Percentiles rank a stretch among this genome's conserved stretches.
phyloP scores from a whole-genome alignment of 345 rosid species.

The Luvunga scandens region DNA sequence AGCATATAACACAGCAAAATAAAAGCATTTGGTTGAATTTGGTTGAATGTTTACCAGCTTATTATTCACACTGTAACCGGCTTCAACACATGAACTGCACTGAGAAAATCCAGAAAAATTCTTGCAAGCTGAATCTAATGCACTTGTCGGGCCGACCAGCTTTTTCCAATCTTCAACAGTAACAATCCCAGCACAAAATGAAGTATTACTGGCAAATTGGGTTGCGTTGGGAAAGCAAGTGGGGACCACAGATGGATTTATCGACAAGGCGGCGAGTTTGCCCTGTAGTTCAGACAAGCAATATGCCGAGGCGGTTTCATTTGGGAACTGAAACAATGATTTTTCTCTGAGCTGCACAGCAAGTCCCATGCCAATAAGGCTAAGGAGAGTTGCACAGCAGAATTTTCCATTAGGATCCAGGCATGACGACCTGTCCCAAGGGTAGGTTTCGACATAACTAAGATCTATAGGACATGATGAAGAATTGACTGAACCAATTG shows the following conservation, averaged over 20 bases:
- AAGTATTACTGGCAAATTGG: constrained; percentile 36
- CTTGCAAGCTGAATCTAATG: constrained; percentile 39
- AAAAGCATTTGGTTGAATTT: constrained; percentile 40
- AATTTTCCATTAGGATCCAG: constrained; percentile 10
- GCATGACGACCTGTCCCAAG: constrained; percentile 55
- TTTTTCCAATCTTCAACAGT: constrained; percentile 43
- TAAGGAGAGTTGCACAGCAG: constrained; percentile 51
- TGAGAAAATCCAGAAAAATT: constrained; percentile 31
- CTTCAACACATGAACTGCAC: constrained; percentile 53
- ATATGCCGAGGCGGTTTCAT: constrained; percentile 23
- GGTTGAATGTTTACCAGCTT: constrained; percentile 29
- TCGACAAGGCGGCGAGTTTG: constrained; percentile 28
- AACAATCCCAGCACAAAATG: constrained; percentile 43
- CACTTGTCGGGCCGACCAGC: constrained; percentile 31
- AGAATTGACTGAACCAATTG: constrained; percentile 18
- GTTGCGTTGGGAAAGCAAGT: constrained; percentile 35
- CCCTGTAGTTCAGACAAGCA: constrained; percentile 42
- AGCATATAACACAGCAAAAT: constrained; percentile 42
- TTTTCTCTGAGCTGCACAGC: constrained; percentile 45
- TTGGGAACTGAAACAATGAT: constrained; percentile 46
- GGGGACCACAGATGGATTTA: constrained; percentile 36
- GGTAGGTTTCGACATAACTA: constrained; percentile 48
- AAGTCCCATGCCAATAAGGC: constrained; percentile 54
- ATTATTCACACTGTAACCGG: constrained; percentile 38
- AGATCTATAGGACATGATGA: constrained; percentile 50